These are phyloP conservation scores for Cadophora sp. DNA, from an alignment of 2,329 filamentous ascomycete genomes.

Conservation along the genomic window DNA sequence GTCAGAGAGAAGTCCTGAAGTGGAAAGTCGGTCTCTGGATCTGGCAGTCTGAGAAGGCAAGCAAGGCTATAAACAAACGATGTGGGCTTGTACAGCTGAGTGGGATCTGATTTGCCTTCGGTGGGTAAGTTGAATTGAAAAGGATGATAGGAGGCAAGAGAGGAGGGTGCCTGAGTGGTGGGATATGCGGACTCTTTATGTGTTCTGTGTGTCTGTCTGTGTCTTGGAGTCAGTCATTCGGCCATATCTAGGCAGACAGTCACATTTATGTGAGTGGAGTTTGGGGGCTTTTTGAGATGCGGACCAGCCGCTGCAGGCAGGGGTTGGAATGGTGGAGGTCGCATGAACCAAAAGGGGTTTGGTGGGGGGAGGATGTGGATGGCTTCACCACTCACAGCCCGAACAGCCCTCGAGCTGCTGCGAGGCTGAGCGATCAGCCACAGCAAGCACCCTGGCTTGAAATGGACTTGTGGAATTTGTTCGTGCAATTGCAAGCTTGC, in stretches of 20 bases:
- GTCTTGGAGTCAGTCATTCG: slow-evolving; percentile 28
- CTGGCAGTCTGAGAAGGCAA: slow-evolving; percentile 9
- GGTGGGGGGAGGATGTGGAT: background rate
- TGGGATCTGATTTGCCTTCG: slow-evolving; percentile 29
- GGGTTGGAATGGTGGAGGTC: slow-evolving; percentile 4
- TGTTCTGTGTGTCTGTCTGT: background rate
- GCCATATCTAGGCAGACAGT: slow-evolving; percentile 22
- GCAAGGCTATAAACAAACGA: slow-evolving; percentile 20
- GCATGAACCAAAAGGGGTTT: slow-evolving; percentile 4
- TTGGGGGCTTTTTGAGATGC: slow-evolving; percentile 16
- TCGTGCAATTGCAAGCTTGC: slow-evolving; percentile 17
- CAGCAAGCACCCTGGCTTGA: slow-evolving; percentile 16
- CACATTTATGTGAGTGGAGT: slow-evolving; percentile 15
- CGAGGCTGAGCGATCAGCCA: slow-evolving; percentile 32
- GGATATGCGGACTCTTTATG: slow-evolving; percentile 29
- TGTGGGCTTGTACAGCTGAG: slow-evolving; percentile 18
- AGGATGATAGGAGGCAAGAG: slow-evolving; percentile 26
- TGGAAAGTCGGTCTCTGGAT: slow-evolving; percentile 21
- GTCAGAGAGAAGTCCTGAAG: slow-evolving; percentile 12
- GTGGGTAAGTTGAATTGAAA: slow-evolving; percentile 16
- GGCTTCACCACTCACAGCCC: slow-evolving; percentile 24
- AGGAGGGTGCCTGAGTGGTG: slow-evolving; percentile 28
- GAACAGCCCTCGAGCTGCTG: slow-evolving; percentile 17
- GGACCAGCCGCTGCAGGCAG: slow-evolving; percentile 14
- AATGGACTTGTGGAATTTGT: background rate